A percentile compares a stretch with the other conserved stretches of the same genome.
Conservation (phyloP, 768 basidiomycete genomes). For the Boletus bicolor region DNA sequence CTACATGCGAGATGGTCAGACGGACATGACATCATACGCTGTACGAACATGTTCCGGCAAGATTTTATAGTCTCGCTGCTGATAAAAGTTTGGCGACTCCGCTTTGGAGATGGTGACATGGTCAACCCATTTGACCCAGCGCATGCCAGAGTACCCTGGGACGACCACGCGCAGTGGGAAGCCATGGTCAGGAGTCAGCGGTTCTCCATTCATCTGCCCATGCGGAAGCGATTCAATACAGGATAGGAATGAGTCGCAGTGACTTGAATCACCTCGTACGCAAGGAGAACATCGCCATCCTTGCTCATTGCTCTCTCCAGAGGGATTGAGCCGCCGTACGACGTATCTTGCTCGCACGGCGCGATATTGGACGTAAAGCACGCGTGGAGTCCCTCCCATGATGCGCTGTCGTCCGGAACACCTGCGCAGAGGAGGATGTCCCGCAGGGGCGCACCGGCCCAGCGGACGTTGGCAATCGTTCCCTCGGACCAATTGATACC, state of each 20-base stretch:
- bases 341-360: conserved; percentile 56
- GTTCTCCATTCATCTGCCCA: conserved; percentile 59
- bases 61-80: conserved; percentile 69
- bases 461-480: conserved; percentile 65
- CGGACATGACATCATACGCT: conserved; percentile 8
- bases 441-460: conserved; percentile 59
- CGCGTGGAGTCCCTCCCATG: conserved; percentile 41
- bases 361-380: conserved; percentile 61
- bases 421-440: conserved; percentile 51
- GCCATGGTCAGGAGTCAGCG: conserved; percentile 58
- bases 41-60: conserved; percentile 47
- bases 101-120: conserved; percentile 47
- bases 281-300: conserved; percentile 54
- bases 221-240: background rate
- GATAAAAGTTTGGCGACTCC: conserved; percentile 69
- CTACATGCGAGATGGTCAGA: conserved; percentile 7
- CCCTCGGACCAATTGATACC: conserved; percentile 67
- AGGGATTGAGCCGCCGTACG: conserved; percentile 64
- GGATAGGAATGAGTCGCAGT: too few species aligned
- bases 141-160: conserved; percentile 64
- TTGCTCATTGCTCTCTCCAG: conserved; percentile 45
- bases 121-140: conserved; percentile 78
- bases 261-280: conserved; percentile 48
- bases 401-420: conserved; percentile 27
- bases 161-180: conserved; percentile 66